These are phyloP conservation scores for Colletotrichum spinosum DNA, from an alignment of 2,329 filamentous ascomycete genomes.

Conservation along the genomic window DNA sequence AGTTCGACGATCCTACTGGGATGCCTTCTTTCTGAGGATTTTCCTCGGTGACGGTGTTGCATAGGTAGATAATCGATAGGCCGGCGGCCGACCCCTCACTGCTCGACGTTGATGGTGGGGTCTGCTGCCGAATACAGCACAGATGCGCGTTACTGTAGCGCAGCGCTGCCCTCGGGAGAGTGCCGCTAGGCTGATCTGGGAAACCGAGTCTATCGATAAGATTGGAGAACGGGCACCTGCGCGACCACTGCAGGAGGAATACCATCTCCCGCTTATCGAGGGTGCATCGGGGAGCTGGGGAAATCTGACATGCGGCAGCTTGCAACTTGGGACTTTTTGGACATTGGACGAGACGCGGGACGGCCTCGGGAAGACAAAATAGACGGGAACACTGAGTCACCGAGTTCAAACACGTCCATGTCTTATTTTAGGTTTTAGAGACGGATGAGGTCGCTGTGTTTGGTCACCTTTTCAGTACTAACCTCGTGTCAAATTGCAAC, in stretches of 20 bases:
- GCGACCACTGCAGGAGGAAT: no score
- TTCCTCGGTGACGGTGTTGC: constrained; percentile 12
- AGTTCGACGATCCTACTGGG: not conserved
- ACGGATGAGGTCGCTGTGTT: not conserved
- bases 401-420: constrained; percentile 1
- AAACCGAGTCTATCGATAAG: constrained; percentile 20
- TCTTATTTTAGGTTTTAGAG: constrained; percentile 4
- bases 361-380: constrained; percentile 20
- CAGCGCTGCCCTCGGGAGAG: not conserved
- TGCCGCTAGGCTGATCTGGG: constrained; percentile 24
- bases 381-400: not conserved
- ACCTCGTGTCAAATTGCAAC: not conserved
- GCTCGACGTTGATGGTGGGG: constrained; percentile 31
- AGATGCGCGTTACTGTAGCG: no score
- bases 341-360: constrained; percentile 27
- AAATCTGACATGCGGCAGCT: constrained; percentile 31
- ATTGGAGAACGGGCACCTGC: constrained; percentile 1
- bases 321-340: constrained; percentile 15
- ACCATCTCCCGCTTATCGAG: constrained; percentile 3
- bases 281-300: not conserved
- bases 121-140: not conserved
- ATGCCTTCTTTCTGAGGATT: not conserved
- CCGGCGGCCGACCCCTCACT: constrained; percentile 20
- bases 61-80: constrained; percentile 5
- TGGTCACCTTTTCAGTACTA: not conserved